Evolutionary conservation across 1,284 basidiomycete species (phyloP), one percentile per base, ranked within the genome.

Genomic region (Earliella scabrosa): DNA sequence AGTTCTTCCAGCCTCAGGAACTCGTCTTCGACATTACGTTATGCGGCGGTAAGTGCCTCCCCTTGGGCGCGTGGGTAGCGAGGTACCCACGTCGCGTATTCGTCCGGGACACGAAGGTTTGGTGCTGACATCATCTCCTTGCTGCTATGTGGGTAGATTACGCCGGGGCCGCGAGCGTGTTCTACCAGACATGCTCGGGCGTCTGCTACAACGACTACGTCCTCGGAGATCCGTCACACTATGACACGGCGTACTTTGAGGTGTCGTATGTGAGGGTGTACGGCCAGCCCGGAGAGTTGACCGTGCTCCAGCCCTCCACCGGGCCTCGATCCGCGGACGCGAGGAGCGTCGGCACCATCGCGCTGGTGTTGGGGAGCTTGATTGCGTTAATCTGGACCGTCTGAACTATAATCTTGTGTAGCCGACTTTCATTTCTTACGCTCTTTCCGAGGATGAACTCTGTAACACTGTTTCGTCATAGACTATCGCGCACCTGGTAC

Each of bases 21-120:
- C 77, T 92, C 44, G 83, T 90, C 29, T 84, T 92, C 61, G 84
- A 88, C 68, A 90, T 90, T 57, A 88, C 90, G 1, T 80, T 92
- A 11, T 93, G 91, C 60, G 87, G 88, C 65, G 83, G 83, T 86
- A 58, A 59, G 78, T 71, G 49, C 39, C 23, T 44, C 24, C 36
- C 50, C 45, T n/a, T 43, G 47, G 29, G 24, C 41, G 31, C 46
- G 40, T 50, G 41, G 20, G 21, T 38, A 23, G 13, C 29, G 13
- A 6, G 29, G 13, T 13, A 13, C 35, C 45, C 45, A 44, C 31
- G 32, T 32, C 41, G 23, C 54, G 41, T 16, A 11, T 41, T 32
- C 35, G 29, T 39, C 36, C 45, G 47, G 35, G 14, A 34, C 26
- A 45, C 50, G 29, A 10, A 49, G 31, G 32, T 23, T 44, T 31